Evolutionary conservation across 208 protist species (phyloP).

Genomic region (Leishmania turanica): DNA sequence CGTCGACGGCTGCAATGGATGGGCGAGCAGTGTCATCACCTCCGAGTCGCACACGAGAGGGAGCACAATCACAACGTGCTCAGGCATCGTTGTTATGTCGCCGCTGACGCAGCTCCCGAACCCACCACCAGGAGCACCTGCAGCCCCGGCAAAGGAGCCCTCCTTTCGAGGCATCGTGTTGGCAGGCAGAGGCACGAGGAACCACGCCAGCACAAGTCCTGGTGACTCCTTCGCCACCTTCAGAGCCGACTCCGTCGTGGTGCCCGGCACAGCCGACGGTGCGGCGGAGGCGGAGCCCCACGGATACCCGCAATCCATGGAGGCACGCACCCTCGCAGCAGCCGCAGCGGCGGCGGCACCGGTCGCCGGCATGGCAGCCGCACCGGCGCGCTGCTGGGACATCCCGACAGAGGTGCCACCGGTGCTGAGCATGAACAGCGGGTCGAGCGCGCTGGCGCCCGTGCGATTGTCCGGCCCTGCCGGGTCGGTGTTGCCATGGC

Average conservation of each 20-base stretch:
- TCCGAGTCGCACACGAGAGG: conserved; percentile 65
- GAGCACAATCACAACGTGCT: conserved; percentile 40
- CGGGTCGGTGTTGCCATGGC: not conserved
- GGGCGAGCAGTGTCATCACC: conserved; percentile 41
- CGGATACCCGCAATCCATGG: conserved; percentile 35
- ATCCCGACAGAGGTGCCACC: not conserved
- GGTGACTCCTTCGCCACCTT: conserved; percentile 20
- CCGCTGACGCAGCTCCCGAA: not conserved
- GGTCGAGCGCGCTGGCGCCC: not conserved
- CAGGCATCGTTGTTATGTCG: conserved; percentile 7
- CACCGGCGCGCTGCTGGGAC: not conserved
- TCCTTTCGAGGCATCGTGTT: conserved; percentile 15
- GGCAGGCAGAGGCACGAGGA: conserved; percentile 29
- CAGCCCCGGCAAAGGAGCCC: conserved; percentile 20
- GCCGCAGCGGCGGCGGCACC: conserved; percentile 6
- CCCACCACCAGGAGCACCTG: conserved; percentile 6
- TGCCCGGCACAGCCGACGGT: conserved; percentile 3
- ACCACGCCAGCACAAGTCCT: conserved; percentile 62
- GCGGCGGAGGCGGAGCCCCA: conserved; percentile 37
- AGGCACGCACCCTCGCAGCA: conserved; percentile 6
- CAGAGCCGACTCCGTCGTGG: conserved; percentile 26
- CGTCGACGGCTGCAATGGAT: conserved; percentile 42
- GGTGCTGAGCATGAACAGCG: not conserved
- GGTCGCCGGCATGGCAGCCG: not conserved
- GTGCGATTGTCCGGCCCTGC: not conserved